Conservation (phyloP, 2,329 filamentous ascomycete species). For the Colletotrichum chlorophyti region DNA sequence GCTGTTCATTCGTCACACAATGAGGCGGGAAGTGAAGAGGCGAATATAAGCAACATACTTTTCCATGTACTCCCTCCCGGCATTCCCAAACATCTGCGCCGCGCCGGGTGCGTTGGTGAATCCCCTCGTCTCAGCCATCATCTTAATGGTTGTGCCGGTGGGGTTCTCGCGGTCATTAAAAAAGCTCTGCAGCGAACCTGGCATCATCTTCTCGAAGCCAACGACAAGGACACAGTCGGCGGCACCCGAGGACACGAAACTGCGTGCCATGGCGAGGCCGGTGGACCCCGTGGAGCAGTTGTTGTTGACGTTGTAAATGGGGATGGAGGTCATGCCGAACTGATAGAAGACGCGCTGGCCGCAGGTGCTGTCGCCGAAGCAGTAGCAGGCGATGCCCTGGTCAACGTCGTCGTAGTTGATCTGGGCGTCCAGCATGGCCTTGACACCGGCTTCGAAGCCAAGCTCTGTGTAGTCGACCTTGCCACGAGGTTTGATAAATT, state of each 20-base stretch:
- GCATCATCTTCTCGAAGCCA: slow-evolving; percentile 98
- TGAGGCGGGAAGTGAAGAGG: not conserved
- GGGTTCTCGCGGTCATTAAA: slow-evolving; percentile 88
- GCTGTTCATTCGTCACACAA: not conserved
- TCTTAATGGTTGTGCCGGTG: slow-evolving; percentile 71
- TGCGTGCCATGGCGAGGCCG: slow-evolving; percentile 83
- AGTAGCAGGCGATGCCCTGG: slow-evolving; percentile 95
- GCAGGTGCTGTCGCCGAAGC: slow-evolving; percentile 94
- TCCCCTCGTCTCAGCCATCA: slow-evolving; percentile 86
- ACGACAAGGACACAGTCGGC: slow-evolving; percentile 91
- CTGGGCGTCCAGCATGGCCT: slow-evolving; percentile 83
- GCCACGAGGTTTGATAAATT: slow-evolving; percentile 96
- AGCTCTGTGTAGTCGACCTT: slow-evolving; percentile 95
- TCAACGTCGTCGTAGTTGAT: slow-evolving; percentile 98
- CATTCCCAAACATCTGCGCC: slow-evolving; percentile 95
- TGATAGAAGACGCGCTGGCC: slow-evolving; percentile 98
- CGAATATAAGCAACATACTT: slow-evolving; percentile 59
- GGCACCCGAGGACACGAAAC: slow-evolving; percentile 78
- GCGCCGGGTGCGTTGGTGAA: slow-evolving; percentile 83
- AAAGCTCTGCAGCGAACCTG: slow-evolving; percentile 81
- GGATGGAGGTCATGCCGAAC: slow-evolving; percentile 96
- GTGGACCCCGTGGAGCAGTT: slow-evolving; percentile 97
- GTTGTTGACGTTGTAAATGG: slow-evolving; percentile 98
- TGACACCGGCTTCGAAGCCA: slow-evolving; percentile 90
- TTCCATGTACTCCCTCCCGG: slow-evolving; percentile 93